phyloP scores from a whole-genome alignment of 2,329 filamentous ascomycete genomes.

The Epichloe aotearoae region DNA sequence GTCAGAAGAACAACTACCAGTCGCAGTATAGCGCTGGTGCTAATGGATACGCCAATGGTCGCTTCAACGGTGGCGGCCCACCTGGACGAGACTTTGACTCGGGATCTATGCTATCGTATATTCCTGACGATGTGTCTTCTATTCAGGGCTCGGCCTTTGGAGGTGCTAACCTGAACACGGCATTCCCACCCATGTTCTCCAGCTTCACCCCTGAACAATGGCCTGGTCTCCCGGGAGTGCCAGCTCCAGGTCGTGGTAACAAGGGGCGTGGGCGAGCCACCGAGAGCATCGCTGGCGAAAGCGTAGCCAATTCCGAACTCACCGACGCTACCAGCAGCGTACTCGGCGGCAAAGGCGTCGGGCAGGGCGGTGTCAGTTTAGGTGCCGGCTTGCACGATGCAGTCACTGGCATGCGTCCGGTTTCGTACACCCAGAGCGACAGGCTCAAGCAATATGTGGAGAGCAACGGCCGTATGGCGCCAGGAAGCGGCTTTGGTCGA shows the following conservation, averaged over 20 bases:
- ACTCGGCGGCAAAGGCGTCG: conserved; percentile 59
- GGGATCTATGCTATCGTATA: conserved; percentile 85
- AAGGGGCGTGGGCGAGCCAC: conserved; percentile 55
- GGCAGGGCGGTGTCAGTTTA: conserved; percentile 79
- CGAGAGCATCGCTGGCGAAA: conserved; percentile 80
- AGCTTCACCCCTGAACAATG: conserved; percentile 79
- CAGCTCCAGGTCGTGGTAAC: conserved; percentile 45
- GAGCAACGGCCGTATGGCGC: conserved; percentile 57
- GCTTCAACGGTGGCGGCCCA: conserved; percentile 26
- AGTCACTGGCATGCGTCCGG: conserved; percentile 50
- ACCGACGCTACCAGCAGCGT: conserved; percentile 73
- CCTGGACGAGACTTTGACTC: conserved; percentile 52
- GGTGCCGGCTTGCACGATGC: conserved; percentile 63
- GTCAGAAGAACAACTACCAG: conserved; percentile 66
- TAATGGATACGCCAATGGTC: conserved; percentile 25
- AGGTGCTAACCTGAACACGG: conserved; percentile 57
- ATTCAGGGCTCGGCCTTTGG: conserved; percentile 87
- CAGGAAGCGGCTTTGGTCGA: conserved; percentile 55
- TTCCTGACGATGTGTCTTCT: conserved; percentile 92
- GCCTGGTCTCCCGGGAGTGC: conserved; percentile 65
- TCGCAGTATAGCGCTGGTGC: conserved; percentile 49
- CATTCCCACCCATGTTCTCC: conserved; percentile 91
- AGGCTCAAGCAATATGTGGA: conserved; percentile 92
- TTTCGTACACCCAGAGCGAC: conserved; percentile 51
- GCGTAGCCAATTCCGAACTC: conserved; percentile 79